Conservation (phyloP, 257 asterid species). For the Solanum pinnatisectum region DNA sequence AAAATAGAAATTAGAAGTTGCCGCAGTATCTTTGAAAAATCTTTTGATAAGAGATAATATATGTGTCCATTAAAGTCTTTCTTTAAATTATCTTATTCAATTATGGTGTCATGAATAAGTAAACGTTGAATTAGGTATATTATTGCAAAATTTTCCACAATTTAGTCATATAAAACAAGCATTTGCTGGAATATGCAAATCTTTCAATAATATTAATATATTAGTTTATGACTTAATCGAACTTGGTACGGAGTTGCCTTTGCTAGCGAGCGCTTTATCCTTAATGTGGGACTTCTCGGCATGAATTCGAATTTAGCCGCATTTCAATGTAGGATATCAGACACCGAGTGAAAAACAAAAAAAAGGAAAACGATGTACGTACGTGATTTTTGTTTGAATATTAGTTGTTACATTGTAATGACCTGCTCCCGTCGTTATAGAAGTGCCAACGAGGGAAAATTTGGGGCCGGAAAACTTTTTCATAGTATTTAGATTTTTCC, state of each 20-base stretch:
- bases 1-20: not conserved
- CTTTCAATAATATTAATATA: not conserved
- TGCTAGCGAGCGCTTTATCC: no score
- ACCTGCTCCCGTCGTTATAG: no score
- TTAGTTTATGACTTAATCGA: no score
- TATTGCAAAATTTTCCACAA: not conserved
- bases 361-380: not conserved
- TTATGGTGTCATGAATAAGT: not conserved
- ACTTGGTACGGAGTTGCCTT: no score
- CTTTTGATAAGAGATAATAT: not conserved
- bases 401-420: not conserved
- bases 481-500: no score
- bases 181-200: not conserved
- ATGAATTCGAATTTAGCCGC: no score
- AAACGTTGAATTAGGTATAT: not conserved
- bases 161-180: not conserved
- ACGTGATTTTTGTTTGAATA: not conserved
- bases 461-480: no score
- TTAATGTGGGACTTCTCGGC: no score
- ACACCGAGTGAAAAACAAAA: accelerated
- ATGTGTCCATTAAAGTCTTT: not conserved
- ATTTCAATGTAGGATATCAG: accelerated
- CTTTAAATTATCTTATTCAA: not conserved
- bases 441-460: no score
- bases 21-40: not conserved